These are phyloP conservation scores for Nicotiana attenuata DNA, from an alignment of 257 asterid genomes.

Conservation along the genomic window DNA sequence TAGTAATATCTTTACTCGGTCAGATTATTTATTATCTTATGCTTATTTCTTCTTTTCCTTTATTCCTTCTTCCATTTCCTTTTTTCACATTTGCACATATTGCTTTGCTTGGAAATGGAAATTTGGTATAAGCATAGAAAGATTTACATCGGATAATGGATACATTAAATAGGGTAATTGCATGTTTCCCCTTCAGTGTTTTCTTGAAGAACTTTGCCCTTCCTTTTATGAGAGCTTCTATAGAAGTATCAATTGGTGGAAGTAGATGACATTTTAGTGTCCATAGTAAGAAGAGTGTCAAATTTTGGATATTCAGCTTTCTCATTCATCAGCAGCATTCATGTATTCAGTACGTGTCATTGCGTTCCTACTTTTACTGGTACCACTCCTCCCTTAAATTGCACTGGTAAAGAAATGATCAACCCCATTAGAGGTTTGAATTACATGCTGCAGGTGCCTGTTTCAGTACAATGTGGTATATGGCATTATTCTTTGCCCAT, in stretches of 20 bases:
- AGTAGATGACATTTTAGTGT: not conserved
- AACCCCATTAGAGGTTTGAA: not conserved
- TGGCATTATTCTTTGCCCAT: not conserved
- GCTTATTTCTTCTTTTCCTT: not conserved
- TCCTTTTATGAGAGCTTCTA: not conserved
- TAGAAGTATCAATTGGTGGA: not conserved
- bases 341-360: not conserved
- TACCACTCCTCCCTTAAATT: not conserved
- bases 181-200: constrained; percentile 6
- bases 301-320: not conserved
- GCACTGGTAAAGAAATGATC: not conserved
- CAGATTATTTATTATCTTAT: constrained; percentile 9
- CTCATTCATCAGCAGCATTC: not conserved
- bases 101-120: constrained; percentile 16
- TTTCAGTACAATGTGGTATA: not conserved
- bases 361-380: not conserved
- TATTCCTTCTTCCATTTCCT: not conserved
- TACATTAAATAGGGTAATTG: not conserved
- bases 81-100: constrained; percentile 3
- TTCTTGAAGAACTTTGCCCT: not conserved
- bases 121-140: not conserved
- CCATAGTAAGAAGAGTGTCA: not conserved
- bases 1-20: constrained; percentile 38
- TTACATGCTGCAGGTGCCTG: not conserved
- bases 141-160: not conserved